Evolutionary conservation across 257 asterid species (phyloP).

Genomic region (Ligustrum vulgare): DNA sequence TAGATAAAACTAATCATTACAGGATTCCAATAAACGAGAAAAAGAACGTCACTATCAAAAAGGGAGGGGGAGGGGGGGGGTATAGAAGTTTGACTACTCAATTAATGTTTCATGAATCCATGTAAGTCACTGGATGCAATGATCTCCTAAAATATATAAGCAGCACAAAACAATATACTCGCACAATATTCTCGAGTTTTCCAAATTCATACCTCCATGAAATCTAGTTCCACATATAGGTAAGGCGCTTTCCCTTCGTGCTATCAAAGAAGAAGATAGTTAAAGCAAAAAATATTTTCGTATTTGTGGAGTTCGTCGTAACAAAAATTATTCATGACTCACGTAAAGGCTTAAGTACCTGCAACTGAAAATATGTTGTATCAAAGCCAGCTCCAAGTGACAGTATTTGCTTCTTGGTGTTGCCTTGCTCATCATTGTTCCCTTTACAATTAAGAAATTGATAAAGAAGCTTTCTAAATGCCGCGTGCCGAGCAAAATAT

Average conservation of each 20-base stretch:
- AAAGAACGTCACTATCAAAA: constrained; percentile 5
- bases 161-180: background rate
- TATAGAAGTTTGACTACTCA: background rate
- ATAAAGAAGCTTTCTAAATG: constrained; percentile 69
- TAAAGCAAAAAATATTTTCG: constrained; percentile 5
- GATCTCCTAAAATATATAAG: background rate
- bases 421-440: constrained; percentile 38
- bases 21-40: background rate
- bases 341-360: constrained; percentile 57
- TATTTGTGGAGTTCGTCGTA: background rate
- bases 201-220: constrained; percentile 66
- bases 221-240: constrained; percentile 87
- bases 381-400: constrained; percentile 99
- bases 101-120: background rate
- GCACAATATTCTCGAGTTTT: background rate
- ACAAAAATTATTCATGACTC: constrained; percentile 21
- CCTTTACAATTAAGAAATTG: constrained; percentile 69
- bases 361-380: constrained; percentile 84
- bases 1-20: background rate
- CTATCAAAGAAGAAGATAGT: constrained; percentile 48
- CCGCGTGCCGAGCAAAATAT: constrained; percentile 94
- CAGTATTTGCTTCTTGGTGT: constrained; percentile 70
- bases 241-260: constrained; percentile 91
- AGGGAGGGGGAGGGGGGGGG: constrained; percentile 11
- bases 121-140: background rate